Evolutionary conservation across 2,329 filamentous ascomycete genomes (phyloP).

Genomic region (Gremmenia infestans): DNA sequence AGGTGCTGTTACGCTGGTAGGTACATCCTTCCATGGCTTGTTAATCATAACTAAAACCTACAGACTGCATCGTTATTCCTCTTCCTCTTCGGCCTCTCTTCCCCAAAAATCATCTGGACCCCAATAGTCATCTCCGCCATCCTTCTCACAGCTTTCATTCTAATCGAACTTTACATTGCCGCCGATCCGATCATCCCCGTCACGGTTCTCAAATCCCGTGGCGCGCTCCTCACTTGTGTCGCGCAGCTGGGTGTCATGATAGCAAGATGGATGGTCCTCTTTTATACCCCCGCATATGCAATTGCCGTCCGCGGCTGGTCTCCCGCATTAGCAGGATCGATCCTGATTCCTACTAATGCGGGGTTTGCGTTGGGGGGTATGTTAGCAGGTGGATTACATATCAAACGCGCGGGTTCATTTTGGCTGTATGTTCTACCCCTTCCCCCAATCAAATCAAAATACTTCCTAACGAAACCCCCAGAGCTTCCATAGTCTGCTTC

Average conservation of each 20-base stretch:
- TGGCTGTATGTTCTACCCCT: constrained; percentile 46
- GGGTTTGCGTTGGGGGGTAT: constrained; percentile 74
- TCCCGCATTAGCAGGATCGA: constrained; percentile 66
- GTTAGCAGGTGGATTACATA: constrained; percentile 69
- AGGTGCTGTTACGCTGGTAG: constrained; percentile 62
- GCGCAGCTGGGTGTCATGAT: constrained; percentile 76
- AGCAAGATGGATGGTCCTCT: constrained; percentile 73
- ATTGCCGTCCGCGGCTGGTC: constrained; percentile 68
- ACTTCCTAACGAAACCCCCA: constrained; percentile 1
- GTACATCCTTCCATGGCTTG: constrained; percentile 14
- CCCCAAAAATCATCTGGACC: constrained; percentile 53
- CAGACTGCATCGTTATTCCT: constrained; percentile 62
- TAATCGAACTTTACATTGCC: constrained; percentile 60
- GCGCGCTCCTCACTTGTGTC: constrained; percentile 67
- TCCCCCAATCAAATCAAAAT: background rate
- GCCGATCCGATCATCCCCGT: constrained; percentile 72
- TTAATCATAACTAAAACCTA: constrained; percentile 14
- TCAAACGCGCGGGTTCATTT: constrained; percentile 67
- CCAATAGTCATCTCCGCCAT: constrained; percentile 56
- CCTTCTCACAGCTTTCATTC: constrained; percentile 48
- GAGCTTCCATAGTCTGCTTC: constrained; percentile 53
- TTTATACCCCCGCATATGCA: constrained; percentile 76
- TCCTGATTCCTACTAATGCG: constrained; percentile 75
- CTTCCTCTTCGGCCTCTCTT: constrained; percentile 66
- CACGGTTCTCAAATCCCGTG: constrained; percentile 61